Base-by-base conservation (phyloP, 208 protist genomes). In the Crithidia thermophila region DNA sequence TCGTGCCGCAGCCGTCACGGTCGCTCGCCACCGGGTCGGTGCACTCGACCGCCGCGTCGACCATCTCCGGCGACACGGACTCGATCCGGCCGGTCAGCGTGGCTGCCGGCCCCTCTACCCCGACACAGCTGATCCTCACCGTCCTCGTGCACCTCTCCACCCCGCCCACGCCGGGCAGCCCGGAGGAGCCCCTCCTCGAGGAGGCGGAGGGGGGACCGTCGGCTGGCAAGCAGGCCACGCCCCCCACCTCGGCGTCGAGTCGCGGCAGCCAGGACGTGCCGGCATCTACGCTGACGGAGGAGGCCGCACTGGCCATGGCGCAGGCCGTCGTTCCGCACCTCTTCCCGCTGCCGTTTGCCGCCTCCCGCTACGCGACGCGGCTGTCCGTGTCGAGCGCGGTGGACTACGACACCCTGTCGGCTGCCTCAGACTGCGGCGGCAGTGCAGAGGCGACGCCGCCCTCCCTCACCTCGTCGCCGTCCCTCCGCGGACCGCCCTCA, bases 361-460 rank as follows among this genome's bases (percentile, higher is more conserved):
- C 69, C 11, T 75, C 69, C 4, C 61, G 46, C 30, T 69, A 57
- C 53, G 31, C 69, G 6, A 75, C 60, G 4, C 45, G 34, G 10
- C 34, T 75, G 13, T 39, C 69, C 14, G 28, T 75, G 16, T 75
- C 69, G 13, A 75, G 51, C 39, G 55, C 31, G 5, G 37, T 75
- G 6, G 31, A 65, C 55, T 62, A 75, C 61, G 61, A 67, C n/a
- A 55, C 25, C 13, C 52, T 69, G 34, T 11, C 46, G 43, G 40
- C 20, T 20, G 56, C n/a, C n/a, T 27, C 42, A 18, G 30, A 39
- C 0, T n/a, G n/a, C n/a, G n/a, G n/a, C n/a, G 40, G 33, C 51
- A 1, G 5, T 4, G 4, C 55, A 4, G 18, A 46, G 40, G 40
- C 40, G 1, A n/a, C 40, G 8, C 16, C 9, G 18, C n/a, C n/a